Conservation (phyloP, 306 rosid species). For the Hippophae tibetana region DNA sequence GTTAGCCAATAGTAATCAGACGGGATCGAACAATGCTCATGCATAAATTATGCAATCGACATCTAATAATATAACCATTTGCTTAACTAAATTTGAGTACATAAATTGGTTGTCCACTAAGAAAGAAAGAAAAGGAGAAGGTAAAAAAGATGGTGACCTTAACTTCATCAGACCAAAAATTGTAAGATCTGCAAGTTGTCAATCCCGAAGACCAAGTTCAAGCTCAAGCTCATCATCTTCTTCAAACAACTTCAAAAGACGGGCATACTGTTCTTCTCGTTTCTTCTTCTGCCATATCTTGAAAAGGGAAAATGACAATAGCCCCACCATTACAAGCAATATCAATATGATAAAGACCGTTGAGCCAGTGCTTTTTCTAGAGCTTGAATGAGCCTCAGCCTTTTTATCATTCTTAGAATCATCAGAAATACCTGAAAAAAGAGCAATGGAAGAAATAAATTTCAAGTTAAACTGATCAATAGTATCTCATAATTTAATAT, state of each 20-base stretch:
- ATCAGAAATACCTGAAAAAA: constrained; percentile 43
- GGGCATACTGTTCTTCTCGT: constrained; percentile 72
- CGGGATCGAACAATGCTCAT: no score
- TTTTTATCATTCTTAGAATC: constrained; percentile 28
- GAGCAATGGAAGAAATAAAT: no score
- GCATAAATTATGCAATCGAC: no score
- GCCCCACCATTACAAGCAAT: constrained; percentile 25
- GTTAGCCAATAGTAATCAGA: no score
- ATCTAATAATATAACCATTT: not conserved
- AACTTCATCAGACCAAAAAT: constrained; percentile 17
- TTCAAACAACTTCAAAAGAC: constrained; percentile 74
- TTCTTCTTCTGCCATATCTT: constrained; percentile 73
- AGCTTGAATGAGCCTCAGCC: constrained; percentile 15
- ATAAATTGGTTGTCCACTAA: no score
- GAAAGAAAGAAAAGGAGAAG: not conserved
- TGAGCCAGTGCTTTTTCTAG: constrained; percentile 26
- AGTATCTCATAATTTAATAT: no score
- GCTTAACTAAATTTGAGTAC: not conserved
- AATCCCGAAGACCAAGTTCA: constrained; percentile 76
- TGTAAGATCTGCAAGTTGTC: constrained; percentile 7
- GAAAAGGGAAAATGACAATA: constrained; percentile 41
- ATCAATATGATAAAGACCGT: constrained; percentile 28
- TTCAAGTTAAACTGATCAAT: no score
- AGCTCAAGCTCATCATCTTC: constrained; percentile 80
- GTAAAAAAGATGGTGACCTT: constrained; percentile 27